Conservation (phyloP, 176 grass and related monocot genomes). For the Rhipidocladum racemiflorum region DNA sequence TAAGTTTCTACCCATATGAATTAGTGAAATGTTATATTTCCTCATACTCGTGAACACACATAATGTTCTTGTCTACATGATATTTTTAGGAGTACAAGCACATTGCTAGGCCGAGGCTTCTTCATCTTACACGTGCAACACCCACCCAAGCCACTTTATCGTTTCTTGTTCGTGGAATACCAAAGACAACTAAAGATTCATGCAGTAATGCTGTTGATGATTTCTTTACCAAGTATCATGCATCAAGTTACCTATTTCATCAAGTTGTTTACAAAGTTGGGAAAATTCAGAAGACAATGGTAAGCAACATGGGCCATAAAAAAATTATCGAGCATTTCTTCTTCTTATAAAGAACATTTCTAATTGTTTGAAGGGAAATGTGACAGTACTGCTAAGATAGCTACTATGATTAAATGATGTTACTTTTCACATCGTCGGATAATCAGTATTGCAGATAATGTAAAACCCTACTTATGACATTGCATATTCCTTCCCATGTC, state of each 20-base stretch:
- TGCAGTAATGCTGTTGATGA: conserved; percentile 55
- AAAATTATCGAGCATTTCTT: background rate
- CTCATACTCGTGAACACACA: background rate
- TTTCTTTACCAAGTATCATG: conserved; percentile 89
- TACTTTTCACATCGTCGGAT: background rate
- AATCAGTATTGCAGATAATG: background rate
- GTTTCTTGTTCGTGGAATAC: conserved; percentile 83
- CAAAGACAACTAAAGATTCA: conserved; percentile 57
- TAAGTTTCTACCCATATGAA: conserved; percentile 42
- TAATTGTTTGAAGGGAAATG: background rate
- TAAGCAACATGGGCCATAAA: conserved; percentile 1
- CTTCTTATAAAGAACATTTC: background rate
- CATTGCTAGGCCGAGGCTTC: conserved; percentile 66
- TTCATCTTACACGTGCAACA: conserved; percentile 56
- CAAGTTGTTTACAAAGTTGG: conserved; percentile 82
- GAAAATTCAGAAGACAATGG: conserved; percentile 93
- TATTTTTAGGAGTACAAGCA: conserved; percentile 71
- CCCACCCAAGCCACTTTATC: conserved; percentile 69
- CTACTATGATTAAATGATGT: background rate
- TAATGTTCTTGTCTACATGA: background rate
- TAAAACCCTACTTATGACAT: background rate
- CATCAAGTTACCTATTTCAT: conserved; percentile 87
- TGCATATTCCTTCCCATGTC: background rate
- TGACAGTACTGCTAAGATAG: background rate
- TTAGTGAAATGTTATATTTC: background rate